Conservation (phyloP, 768 basidiomycete genomes). For the Rhodotorula kratochvilovae region DNA sequence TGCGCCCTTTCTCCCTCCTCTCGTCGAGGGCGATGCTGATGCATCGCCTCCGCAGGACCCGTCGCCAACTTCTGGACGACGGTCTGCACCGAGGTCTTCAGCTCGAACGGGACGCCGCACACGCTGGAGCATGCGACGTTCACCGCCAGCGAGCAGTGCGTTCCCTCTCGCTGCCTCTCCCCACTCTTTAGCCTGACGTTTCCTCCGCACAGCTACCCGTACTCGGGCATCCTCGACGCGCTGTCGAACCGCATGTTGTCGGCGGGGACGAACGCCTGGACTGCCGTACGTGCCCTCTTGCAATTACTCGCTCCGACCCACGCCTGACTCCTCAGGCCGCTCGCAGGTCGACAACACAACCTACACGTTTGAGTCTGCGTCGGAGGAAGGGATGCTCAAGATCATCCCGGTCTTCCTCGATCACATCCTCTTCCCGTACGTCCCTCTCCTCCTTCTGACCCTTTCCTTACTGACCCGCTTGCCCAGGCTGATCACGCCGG, state of each 20-base stretch:
- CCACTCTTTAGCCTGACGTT: not conserved
- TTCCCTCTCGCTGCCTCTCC: not conserved
- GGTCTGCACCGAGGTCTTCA: slow-evolving; percentile 34
- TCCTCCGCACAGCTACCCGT: slow-evolving; percentile 42
- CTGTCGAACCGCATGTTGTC: slow-evolving; percentile 93
- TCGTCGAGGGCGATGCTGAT: not conserved
- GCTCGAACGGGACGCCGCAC: slow-evolving; percentile 76
- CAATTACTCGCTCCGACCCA: slow-evolving; percentile 19
- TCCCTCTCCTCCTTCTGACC: too few species aligned
- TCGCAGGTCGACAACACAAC: slow-evolving; percentile 52
- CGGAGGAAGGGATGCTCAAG: slow-evolving; percentile 66
- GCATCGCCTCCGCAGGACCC: slow-evolving; percentile 1
- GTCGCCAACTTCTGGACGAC: slow-evolving; percentile 2
- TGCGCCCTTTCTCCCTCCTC: not conserved
- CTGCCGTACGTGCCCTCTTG: not conserved
- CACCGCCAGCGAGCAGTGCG: slow-evolving; percentile 85
- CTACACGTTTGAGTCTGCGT: slow-evolving; percentile 83
- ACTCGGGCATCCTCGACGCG: slow-evolving; percentile 89
- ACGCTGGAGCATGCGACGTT: slow-evolving; percentile 92
- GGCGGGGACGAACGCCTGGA: slow-evolving; percentile 83
- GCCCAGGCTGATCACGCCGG: slow-evolving; percentile 58
- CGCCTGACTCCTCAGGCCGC: not conserved
- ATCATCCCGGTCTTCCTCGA: slow-evolving; percentile 74
- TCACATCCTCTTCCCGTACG: slow-evolving; percentile 89
- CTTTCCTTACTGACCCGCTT: too few species aligned